Percentiles rank a stretch among this genome's conserved stretches.
phyloP scores from a whole-genome alignment of 148 eudicot genomes.

The Oxyria digyna region DNA sequence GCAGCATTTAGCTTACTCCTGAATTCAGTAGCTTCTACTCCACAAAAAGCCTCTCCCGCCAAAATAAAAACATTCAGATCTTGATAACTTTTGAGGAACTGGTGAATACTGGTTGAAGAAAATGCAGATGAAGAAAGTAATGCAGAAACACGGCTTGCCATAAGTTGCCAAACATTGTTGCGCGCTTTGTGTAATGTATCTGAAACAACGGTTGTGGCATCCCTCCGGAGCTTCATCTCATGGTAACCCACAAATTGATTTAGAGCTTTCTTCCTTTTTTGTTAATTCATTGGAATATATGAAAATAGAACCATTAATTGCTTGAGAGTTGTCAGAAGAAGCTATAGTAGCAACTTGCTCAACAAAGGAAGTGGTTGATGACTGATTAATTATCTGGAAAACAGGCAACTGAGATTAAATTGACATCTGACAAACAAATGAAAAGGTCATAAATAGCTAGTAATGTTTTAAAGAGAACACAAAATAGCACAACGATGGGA shows the following conservation, averaged over 20 bases:
- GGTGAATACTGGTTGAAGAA: conserved; percentile 88
- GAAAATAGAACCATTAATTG: conserved; percentile 23
- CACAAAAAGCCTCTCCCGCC: conserved; percentile 95
- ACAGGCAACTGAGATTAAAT: too few species aligned
- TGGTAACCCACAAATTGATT: conserved; percentile 70
- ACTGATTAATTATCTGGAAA: too few species aligned
- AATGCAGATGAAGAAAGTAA: conserved; percentile 80
- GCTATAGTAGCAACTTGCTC: conserved; percentile 16
- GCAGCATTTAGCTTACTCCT: conserved; percentile 63
- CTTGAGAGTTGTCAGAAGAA: conserved; percentile 24
- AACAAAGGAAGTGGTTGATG: conserved; percentile 14
- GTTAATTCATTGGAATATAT: conserved; percentile 14
- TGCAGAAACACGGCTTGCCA: conserved; percentile 72
- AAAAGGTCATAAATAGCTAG: too few species aligned
- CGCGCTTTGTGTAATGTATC: conserved; percentile 77
- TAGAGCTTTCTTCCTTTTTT: conserved; percentile 39
- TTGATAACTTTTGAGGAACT: conserved; percentile 82
- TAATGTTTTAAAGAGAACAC: too few species aligned
- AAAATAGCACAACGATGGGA: too few species aligned
- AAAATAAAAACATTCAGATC: conserved; percentile 64
- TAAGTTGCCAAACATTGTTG: conserved; percentile 85
- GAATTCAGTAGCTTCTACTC: conserved; percentile 68
- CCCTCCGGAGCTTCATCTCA: conserved; percentile 89
- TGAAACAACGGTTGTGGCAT: conserved; percentile 69
- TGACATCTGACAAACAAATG: too few species aligned